Percentiles rank a stretch among this genome's conserved stretches.
Conservation (phyloP, 805 yeast species). For the Pichia membranifaciens region DNA sequence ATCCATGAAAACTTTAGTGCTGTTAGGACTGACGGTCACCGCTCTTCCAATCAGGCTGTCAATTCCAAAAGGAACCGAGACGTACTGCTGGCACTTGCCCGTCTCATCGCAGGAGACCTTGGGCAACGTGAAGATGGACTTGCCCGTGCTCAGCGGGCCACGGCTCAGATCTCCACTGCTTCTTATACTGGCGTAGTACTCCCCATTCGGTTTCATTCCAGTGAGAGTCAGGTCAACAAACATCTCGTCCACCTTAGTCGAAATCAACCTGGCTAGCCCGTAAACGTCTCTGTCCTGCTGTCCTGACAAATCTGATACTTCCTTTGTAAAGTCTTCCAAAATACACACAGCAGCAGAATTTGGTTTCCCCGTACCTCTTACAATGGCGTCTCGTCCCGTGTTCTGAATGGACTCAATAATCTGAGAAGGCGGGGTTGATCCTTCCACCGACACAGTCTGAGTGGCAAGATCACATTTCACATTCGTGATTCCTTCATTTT, state of each 20-base stretch:
- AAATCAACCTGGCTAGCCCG: slow-evolving; percentile 82
- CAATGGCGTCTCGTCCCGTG: slow-evolving; percentile 84
- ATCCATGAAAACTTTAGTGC: slow-evolving; percentile 36
- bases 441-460: slow-evolving; percentile 62
- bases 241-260: slow-evolving; percentile 45
- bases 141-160: slow-evolving; percentile 67
- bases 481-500: slow-evolving; percentile 44
- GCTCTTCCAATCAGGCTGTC: slow-evolving; percentile 68
- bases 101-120: slow-evolving; percentile 31
- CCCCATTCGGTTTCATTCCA: slow-evolving; percentile 55
- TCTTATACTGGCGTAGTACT: slow-evolving; percentile 65
- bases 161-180: slow-evolving; percentile 68
- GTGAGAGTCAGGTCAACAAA: slow-evolving; percentile 74
- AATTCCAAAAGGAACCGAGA: slow-evolving; percentile 42
- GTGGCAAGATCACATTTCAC: slow-evolving; percentile 52
- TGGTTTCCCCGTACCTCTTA: slow-evolving; percentile 84
- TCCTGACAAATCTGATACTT: slow-evolving; percentile 16
- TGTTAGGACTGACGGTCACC: slow-evolving; percentile 39
- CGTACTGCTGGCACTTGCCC: slow-evolving; percentile 41
- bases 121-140: slow-evolving; percentile 38
- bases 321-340: slow-evolving; percentile 62
- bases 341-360: slow-evolving; percentile 90
- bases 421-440: slow-evolving; percentile 69
- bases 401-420: slow-evolving; percentile 62
- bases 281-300: slow-evolving; percentile 51